Conservation (phyloP, 345 rosid genomes). For the Lumnitzera littorea region DNA sequence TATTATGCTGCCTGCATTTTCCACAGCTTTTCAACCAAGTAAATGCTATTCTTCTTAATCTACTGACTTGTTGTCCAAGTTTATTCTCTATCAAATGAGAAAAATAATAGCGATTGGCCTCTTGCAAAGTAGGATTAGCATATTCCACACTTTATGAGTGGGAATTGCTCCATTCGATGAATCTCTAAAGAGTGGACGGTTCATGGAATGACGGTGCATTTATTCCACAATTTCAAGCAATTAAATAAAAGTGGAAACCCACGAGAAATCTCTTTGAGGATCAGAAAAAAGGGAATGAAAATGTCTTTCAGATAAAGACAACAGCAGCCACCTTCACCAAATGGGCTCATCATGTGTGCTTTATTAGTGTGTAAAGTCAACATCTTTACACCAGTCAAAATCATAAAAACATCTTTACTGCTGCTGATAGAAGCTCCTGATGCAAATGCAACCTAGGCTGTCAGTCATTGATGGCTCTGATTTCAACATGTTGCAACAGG, state of each 20-base stretch:
- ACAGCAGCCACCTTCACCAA: background rate
- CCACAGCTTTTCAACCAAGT: background rate
- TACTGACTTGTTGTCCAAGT: constrained; percentile 8
- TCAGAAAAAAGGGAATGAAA: background rate
- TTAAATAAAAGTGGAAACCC: background rate
- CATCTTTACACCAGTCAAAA: too few relatives aligned
- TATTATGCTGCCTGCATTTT: background rate
- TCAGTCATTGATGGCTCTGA: too few relatives aligned
- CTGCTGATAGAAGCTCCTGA: too few relatives aligned
- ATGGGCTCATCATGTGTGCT: background rate
- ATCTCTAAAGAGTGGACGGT: background rate
- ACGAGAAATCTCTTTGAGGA: background rate
- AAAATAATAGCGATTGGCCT: background rate
- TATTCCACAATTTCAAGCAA: background rate
- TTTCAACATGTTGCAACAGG: too few relatives aligned
- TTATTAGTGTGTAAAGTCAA: background rate
- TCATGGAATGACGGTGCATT: background rate
- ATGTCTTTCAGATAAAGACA: background rate
- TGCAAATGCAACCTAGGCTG: too few relatives aligned
- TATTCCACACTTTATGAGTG: constrained; percentile 15
- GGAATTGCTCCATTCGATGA: background rate
- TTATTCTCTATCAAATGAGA: background rate
- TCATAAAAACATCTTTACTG: too few relatives aligned
- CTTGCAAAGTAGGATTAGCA: constrained; percentile 11
- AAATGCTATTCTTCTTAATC: background rate